phyloP scores from a whole-genome alignment of 2,329 filamentous ascomycete genomes.

The Diaporthe sp. region DNA sequence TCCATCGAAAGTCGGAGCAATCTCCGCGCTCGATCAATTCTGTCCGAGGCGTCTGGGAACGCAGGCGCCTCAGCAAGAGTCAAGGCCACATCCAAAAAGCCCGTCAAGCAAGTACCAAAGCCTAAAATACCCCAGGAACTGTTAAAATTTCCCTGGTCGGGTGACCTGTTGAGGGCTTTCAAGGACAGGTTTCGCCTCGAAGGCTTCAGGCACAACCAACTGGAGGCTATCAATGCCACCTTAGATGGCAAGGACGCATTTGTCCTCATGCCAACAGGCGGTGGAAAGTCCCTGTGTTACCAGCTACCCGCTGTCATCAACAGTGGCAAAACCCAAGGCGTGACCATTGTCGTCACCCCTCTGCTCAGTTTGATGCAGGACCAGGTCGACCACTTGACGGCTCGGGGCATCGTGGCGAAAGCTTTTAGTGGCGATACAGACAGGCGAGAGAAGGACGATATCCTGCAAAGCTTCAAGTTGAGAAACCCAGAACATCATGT shows the following conservation, averaged over 20 bases:
- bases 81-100: constrained; percentile 49
- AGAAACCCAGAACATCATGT: constrained; percentile 80
- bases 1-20: constrained; percentile 45
- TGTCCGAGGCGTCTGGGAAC: constrained; percentile 66
- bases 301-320: constrained; percentile 90
- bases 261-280: constrained; percentile 97
- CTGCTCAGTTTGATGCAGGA: constrained; percentile 97
- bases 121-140: constrained; percentile 61
- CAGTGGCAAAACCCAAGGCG: constrained; percentile 84
- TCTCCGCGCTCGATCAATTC: constrained; percentile 52
- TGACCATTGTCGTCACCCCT: constrained; percentile 96
- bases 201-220: constrained; percentile 90
- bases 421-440: constrained; percentile 85
- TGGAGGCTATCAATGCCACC: constrained; percentile 96
- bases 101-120: constrained; percentile 47
- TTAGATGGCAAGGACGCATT: constrained; percentile 90
- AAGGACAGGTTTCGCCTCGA: constrained; percentile 86
- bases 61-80: constrained; percentile 49
- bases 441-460: constrained; percentile 71
- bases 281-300: constrained; percentile 97
- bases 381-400: constrained; percentile 86
- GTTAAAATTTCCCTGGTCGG: constrained; percentile 84
- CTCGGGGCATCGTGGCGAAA: constrained; percentile 82
- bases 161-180: constrained; percentile 84
- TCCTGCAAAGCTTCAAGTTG: constrained; percentile 75